Conservation (phyloP, 805 yeast species). For the Brettanomyces naardenensis region DNA sequence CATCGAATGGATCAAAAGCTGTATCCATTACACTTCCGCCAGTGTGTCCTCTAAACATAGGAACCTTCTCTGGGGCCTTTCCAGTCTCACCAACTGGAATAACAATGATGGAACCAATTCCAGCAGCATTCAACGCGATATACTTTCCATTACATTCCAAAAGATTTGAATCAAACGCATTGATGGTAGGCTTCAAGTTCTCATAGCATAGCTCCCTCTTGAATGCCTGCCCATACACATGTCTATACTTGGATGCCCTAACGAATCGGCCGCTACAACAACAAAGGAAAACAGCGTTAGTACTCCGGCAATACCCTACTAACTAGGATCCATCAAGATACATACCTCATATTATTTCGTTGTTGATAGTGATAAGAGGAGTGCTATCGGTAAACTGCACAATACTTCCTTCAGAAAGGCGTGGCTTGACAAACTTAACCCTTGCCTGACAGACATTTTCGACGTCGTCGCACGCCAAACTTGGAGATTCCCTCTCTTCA, state of each 20-base stretch:
- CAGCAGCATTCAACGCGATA: slow-evolving; percentile 79
- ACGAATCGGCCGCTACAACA: slow-evolving; percentile 70
- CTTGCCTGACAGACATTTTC: too few species aligned
- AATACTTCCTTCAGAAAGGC: too few species aligned
- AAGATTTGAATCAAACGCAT: slow-evolving; percentile 95
- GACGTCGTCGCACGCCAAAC: too few species aligned
- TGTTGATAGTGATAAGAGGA: too few species aligned
- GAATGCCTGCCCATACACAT: slow-evolving; percentile 86
- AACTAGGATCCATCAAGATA: too few species aligned
- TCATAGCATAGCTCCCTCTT: slow-evolving; percentile 67
- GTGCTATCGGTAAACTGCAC: too few species aligned
- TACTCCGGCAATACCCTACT: too few species aligned
- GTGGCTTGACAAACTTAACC: too few species aligned
- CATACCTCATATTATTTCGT: too few species aligned
- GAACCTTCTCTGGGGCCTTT: slow-evolving; percentile 87
- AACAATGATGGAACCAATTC: slow-evolving; percentile 97
- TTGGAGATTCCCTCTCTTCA: too few species aligned
- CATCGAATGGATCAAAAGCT: slow-evolving; percentile 88
- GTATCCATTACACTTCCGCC: slow-evolving; percentile 96
- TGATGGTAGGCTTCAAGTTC: slow-evolving; percentile 70
- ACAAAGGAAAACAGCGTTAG: too few species aligned
- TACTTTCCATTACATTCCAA: slow-evolving; percentile 82
- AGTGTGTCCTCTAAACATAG: slow-evolving; percentile 91
- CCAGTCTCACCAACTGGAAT: slow-evolving; percentile 83
- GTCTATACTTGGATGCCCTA: slow-evolving; percentile 94